These are phyloP conservation scores for Paraphoma chrysanthemicola DNA, from an alignment of 2,329 filamentous ascomycete genomes.

Conservation along the genomic window DNA sequence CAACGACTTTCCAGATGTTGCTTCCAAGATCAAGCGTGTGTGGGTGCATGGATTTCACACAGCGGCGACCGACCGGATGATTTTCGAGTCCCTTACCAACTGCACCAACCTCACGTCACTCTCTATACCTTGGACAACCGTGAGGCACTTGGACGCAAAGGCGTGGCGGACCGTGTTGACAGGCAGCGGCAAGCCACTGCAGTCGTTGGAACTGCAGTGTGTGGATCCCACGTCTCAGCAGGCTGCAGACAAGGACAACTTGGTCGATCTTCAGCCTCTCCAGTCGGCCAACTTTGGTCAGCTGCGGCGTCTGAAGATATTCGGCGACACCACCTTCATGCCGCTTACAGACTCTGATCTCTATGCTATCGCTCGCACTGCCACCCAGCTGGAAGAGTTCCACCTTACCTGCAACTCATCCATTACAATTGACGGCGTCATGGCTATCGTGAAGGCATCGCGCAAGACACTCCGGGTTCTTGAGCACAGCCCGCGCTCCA, in stretches of 20 bases:
- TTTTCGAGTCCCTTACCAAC: slow-evolving; percentile 56
- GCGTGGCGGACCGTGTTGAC: slow-evolving; percentile 59
- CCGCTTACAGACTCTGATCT: slow-evolving; percentile 60
- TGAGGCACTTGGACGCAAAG: slow-evolving; percentile 56
- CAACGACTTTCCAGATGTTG: slow-evolving; percentile 53
- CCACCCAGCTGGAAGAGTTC: slow-evolving; percentile 59
- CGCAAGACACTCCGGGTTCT: slow-evolving; percentile 57
- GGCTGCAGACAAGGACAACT: slow-evolving; percentile 47
- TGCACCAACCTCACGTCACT: slow-evolving; percentile 57
- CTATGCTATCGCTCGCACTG: slow-evolving; percentile 58
- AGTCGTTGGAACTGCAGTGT: slow-evolving; percentile 60
- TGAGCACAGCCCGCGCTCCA: slow-evolving; percentile 61
- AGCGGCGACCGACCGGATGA: slow-evolving; percentile 57
- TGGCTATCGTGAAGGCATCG: slow-evolving; percentile 60
- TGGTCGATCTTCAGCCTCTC: slow-evolving; percentile 54
- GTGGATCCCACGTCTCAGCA: slow-evolving; percentile 58
- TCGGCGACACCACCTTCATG: slow-evolving; percentile 61
- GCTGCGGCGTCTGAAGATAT: slow-evolving; percentile 60
- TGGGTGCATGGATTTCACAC: slow-evolving; percentile 64
- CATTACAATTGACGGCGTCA: slow-evolving; percentile 60
- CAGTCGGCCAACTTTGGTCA: slow-evolving; percentile 58
- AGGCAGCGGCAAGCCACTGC: slow-evolving; percentile 52
- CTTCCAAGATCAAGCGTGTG: slow-evolving; percentile 58
- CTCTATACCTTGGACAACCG: slow-evolving; percentile 61
- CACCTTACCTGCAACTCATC: slow-evolving; percentile 62